Conservation (phyloP, 1,284 basidiomycete species). For the Sporisorium graminicola region DNA sequence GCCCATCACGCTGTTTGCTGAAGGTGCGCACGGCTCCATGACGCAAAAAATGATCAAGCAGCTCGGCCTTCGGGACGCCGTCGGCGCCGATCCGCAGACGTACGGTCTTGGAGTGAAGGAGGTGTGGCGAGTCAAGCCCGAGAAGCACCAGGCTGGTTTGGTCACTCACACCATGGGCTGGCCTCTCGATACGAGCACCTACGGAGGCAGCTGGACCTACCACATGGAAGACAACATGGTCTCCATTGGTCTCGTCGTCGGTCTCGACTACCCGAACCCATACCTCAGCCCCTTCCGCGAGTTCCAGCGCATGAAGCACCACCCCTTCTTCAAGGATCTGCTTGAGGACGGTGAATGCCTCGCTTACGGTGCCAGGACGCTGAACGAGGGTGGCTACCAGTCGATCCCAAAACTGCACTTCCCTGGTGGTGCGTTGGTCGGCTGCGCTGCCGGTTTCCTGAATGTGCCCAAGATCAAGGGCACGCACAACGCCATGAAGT, state of each 20-base stretch:
- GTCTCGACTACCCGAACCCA: conserved; percentile 94
- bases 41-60: conserved; percentile 84
- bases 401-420: conserved; percentile 91
- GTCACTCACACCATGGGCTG: conserved; percentile 94
- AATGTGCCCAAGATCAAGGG: conserved; percentile 99
- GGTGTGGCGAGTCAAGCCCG: conserved; percentile 89
- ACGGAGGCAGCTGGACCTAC: conserved; percentile 94
- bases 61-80: conserved; percentile 80
- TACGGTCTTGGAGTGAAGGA: conserved; percentile 98
- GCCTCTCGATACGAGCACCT: conserved; percentile 87
- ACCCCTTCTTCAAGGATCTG: conserved; percentile 87
- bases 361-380: conserved; percentile 89
- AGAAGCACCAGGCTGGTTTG: conserved; percentile 83
- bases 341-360: conserved; percentile 83
- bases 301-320: conserved; percentile 97
- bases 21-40: conserved; percentile 93
- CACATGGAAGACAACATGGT: conserved; percentile 95
- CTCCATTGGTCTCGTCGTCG: conserved; percentile 90
- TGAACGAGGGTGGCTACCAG: conserved; percentile 96
- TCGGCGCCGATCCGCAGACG: conserved; percentile 86
- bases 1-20: conserved; percentile 92
- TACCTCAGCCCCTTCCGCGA: conserved; percentile 93
- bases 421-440: conserved; percentile 94
- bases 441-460: conserved; percentile 93
- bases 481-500: conserved; percentile 99